phyloP scores from a whole-genome alignment of 1,139 yeast genomes.

The Saccharomyces hybrid region DNA sequence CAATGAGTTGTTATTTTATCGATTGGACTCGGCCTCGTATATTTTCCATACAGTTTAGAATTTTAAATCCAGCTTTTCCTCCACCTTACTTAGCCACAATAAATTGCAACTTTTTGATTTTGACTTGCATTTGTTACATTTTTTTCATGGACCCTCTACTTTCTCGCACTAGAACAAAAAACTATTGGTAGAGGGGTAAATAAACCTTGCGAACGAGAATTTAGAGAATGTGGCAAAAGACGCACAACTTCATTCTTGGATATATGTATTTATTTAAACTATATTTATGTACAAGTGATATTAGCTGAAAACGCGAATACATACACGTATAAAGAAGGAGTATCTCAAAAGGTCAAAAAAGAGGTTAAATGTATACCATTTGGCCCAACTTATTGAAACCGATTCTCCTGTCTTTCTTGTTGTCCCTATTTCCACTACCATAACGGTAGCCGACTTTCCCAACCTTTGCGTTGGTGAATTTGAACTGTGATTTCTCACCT shows the following conservation, averaged over 20 bases:
- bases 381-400: slow-evolving; percentile 69
- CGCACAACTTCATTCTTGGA: neutral
- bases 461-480: slow-evolving; percentile 67
- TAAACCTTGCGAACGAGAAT: neutral
- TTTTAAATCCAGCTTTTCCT: neutral
- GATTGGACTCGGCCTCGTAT: neutral
- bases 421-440: slow-evolving; percentile 86
- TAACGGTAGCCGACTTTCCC: slow-evolving; percentile 88
- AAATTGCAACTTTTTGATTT: neutral
- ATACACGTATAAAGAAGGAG: neutral
- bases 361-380: slow-evolving; percentile 38
- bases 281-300: neutral
- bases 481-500: slow-evolving; percentile 59
- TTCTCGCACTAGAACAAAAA: neutral
- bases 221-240: neutral
- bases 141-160: neutral
- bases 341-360: neutral
- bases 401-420: slow-evolving; percentile 74
- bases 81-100: neutral
- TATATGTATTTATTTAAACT: neutral
- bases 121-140: neutral
- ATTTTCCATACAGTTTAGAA: neutral
- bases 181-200: neutral
- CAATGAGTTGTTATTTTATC: neutral
- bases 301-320: neutral